Conservation (phyloP, 345 rosid genomes). For the Eucalyptus caleyi region DNA sequence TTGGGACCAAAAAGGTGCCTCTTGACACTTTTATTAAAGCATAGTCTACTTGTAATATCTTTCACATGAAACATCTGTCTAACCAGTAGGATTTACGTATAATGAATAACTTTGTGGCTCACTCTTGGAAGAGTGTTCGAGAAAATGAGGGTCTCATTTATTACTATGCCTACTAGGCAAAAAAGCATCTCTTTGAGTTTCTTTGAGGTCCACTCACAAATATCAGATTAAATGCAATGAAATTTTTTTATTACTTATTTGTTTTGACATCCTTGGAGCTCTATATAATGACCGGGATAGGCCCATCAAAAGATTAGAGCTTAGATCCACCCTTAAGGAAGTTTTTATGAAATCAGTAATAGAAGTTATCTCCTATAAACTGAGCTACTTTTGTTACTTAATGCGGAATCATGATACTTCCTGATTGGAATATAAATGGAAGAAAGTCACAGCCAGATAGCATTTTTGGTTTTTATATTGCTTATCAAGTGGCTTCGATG, state of each 20-base stretch:
- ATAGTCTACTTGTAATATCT: not conserved
- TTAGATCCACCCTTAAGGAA: not conserved
- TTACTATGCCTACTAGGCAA: not conserved
- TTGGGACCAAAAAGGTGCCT: slow-evolving; percentile 89
- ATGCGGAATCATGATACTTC: not conserved
- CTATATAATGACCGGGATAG: not conserved
- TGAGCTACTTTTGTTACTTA: not conserved
- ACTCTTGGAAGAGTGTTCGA: not conserved
- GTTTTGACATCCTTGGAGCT: not conserved
- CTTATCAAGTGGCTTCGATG: not conserved
- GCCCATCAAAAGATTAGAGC: not conserved
- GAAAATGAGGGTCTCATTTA: not conserved
- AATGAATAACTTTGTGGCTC: not conserved
- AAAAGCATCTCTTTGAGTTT: not conserved
- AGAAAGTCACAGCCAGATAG: not conserved
- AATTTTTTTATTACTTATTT: not conserved
- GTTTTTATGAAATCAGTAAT: not conserved
- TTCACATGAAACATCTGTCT: not conserved
- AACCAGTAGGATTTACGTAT: not conserved
- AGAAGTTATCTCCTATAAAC: not conserved
- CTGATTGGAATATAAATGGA: not conserved
- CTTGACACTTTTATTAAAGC: not conserved
- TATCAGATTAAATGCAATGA: not conserved
- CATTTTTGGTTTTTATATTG: not conserved
- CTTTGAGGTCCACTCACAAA: not conserved